A percentile compares a stretch with the other conserved stretches of the same genome.
Conservation (phyloP, 2,329 filamentous ascomycete species). For the Ilyonectria mors-panacis region DNA sequence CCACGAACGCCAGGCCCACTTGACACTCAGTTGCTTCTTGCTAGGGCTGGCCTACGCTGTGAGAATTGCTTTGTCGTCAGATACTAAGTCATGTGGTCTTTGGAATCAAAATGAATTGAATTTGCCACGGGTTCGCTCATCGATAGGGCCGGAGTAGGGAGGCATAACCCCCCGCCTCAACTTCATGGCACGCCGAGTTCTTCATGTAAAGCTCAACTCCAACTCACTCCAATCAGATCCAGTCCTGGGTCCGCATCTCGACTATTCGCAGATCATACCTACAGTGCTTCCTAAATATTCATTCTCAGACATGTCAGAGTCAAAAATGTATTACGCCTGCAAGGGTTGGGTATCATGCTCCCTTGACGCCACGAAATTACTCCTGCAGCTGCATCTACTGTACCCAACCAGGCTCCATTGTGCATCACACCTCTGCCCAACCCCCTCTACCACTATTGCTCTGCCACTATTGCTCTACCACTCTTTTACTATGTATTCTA, state of each 20-base stretch:
- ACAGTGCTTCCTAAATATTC: not conserved
- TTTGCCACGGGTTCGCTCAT: not conserved
- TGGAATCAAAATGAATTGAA: not conserved
- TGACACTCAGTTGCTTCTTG: not conserved
- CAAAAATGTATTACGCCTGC: not conserved
- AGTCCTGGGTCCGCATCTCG: not conserved
- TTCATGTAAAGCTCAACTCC: not conserved
- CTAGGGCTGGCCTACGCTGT: not conserved
- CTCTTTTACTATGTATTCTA: not conserved
- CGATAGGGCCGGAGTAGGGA: not conserved
- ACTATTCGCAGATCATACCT: too few relatives aligned
- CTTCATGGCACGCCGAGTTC: not conserved
- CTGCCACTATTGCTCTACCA: not conserved
- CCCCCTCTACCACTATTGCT: not conserved
- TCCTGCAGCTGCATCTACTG: not conserved
- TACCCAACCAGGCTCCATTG: not conserved
- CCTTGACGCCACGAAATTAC: not conserved
- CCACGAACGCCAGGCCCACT: not conserved
- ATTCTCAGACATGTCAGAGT: not conserved
- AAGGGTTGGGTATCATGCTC: not conserved
- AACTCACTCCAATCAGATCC: not conserved
- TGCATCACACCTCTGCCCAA: not conserved
- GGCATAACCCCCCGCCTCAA: not conserved
- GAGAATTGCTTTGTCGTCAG: not conserved
- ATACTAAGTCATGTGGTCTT: not conserved